Conservation (phyloP, 768 basidiomycete genomes). For the Kwoniella sp. region DNA sequence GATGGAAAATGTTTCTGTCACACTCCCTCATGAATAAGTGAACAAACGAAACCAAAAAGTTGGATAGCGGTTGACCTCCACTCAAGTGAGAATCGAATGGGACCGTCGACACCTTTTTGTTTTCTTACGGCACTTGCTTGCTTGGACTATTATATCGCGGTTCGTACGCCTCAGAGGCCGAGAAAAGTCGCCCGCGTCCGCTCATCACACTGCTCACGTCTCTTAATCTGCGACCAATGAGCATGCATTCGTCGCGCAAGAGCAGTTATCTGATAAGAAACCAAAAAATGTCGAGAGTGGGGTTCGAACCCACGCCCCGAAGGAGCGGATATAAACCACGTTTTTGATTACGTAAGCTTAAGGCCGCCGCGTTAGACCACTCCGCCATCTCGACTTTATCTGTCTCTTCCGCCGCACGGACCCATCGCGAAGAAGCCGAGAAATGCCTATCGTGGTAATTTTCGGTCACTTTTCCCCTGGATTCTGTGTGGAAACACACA, state of each 20-base stretch:
- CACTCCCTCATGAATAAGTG: background rate
- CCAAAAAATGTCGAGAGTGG: conserved; percentile 18
- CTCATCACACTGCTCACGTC: too few relatives aligned
- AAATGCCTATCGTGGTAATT: background rate
- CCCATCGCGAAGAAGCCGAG: too few relatives aligned
- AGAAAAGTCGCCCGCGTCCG: too few relatives aligned
- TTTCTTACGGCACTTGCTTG: background rate
- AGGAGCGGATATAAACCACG: conserved; percentile 16
- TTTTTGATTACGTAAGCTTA: conserved; percentile 21
- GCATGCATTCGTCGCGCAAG: background rate
- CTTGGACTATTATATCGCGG: too few relatives aligned
- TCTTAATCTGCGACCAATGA: background rate
- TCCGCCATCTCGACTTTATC: conserved; percentile 17
- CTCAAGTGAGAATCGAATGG: background rate
- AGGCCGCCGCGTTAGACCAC: conserved; percentile 35
- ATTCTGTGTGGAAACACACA: too few relatives aligned
- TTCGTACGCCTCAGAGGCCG: too few relatives aligned
- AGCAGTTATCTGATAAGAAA: background rate
- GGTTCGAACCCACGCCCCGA: conserved; percentile 33
- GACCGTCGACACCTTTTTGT: background rate
- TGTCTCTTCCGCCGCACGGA: background rate
- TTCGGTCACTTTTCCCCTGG: background rate
- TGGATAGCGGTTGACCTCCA: background rate
- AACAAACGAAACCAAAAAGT: conserved; percentile 5
- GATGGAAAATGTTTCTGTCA: too few relatives aligned